These are phyloP conservation scores for Neurospora sp. DNA, from an alignment of 2,329 filamentous ascomycete genomes.

Conservation along the genomic window DNA sequence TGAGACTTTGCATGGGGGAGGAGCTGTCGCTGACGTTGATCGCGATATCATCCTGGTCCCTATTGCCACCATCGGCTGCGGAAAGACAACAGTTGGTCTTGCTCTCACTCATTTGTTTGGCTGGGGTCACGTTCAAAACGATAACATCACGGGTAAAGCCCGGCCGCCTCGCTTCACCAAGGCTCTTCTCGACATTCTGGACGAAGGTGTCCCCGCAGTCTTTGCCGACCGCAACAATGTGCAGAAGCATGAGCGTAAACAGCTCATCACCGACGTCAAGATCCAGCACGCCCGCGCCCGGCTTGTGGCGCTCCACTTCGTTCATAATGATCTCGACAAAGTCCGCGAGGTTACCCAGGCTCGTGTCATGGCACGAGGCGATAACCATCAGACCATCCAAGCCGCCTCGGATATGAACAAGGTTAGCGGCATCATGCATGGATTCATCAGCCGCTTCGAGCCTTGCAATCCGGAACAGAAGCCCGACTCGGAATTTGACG, in stretches of 20 bases:
- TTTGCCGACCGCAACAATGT: conserved; percentile 95
- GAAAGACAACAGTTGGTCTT: conserved; percentile 86
- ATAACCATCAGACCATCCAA: conserved; percentile 97
- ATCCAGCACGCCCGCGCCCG: conserved; percentile 51
- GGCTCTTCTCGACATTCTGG: conserved; percentile 55
- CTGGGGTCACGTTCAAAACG: conserved; percentile 93
- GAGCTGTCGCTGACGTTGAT: conserved; percentile 43
- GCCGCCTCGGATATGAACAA: conserved; percentile 64
- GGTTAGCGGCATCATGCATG: conserved; percentile 86
- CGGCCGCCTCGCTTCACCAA: conserved; percentile 71
- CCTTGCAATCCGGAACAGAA: conserved; percentile 51
- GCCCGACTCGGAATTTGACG: conserved; percentile 78
- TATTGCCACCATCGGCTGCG: conserved; percentile 88
- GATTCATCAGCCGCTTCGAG: conserved; percentile 81
- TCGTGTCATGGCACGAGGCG: conserved; percentile 74
- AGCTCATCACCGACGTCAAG: conserved; percentile 72
- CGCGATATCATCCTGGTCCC: conserved; percentile 74
- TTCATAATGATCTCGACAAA: conserved; percentile 65
- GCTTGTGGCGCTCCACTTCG: conserved; percentile 80
- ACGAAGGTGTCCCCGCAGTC: conserved; percentile 54
- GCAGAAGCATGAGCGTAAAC: conserved; percentile 73
- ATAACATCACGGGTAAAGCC: conserved; percentile 73
- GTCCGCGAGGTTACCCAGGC: conserved; percentile 67
- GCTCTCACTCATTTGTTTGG: conserved; percentile 73
- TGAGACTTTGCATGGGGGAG: conserved; percentile 48